Conservation (phyloP, 1,284 basidiomycete genomes). For the Cutaneotrichosporon sp. region DNA sequence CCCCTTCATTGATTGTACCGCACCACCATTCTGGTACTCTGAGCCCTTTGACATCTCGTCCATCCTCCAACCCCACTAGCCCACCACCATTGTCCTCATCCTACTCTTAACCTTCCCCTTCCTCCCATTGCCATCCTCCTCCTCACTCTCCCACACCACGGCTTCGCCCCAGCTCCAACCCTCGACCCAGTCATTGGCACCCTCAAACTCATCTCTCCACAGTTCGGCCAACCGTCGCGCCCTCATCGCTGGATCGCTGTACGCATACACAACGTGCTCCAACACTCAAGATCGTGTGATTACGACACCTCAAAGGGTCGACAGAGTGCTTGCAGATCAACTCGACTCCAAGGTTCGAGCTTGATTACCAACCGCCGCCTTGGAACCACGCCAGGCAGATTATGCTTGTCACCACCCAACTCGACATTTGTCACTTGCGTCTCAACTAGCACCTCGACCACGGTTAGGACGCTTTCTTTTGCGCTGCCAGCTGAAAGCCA, state of each 20-base stretch:
- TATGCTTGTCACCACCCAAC: conserved; percentile 4
- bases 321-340: neutral
- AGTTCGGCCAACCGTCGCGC: too few species aligned
- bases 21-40: neutral
- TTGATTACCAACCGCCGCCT: neutral
- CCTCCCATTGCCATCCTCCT: neutral
- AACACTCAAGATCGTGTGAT: neutral
- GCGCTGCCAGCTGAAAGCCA: neutral
- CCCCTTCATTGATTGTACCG: neutral
- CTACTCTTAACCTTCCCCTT: neutral
- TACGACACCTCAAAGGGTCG: neutral
- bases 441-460: neutral
- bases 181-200: neutral
- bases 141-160: too few species aligned
- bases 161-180: neutral
- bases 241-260: too few species aligned
- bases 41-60: neutral
- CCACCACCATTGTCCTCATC: neutral
- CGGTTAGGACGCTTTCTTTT: neutral
- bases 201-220: neutral
- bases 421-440: neutral
- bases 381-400: neutral
- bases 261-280: neutral
- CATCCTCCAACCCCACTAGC: neutral
- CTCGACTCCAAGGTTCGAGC: neutral